A percentile compares a stretch with the other conserved stretches of the same genome.
Conservation (phyloP, 345 rosid genomes). For the Chamaenerion angustifolium region DNA sequence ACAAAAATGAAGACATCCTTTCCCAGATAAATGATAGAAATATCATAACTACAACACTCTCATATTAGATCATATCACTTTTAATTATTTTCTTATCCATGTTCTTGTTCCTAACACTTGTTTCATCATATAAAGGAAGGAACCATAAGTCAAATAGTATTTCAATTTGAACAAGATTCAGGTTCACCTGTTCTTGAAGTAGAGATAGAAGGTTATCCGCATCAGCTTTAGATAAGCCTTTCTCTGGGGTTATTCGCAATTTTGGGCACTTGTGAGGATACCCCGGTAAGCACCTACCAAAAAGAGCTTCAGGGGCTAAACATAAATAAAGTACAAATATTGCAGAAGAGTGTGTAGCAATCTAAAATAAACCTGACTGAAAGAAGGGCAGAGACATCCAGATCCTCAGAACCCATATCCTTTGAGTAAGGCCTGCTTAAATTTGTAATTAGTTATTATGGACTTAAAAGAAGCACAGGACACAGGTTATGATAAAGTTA, state of each 20-base stretch:
- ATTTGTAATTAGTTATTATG: not conserved
- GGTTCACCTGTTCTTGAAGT: slow-evolving; percentile 66
- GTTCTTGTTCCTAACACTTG: not conserved
- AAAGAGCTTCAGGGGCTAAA: not conserved
- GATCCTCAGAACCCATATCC: slow-evolving; percentile 81
- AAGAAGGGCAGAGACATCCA: slow-evolving; percentile 69
- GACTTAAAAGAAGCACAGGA: not conserved
- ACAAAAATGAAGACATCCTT: too few species aligned
- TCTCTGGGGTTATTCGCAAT: slow-evolving; percentile 67
- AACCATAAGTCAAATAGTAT: slow-evolving; percentile 7
- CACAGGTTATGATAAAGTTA: not conserved
- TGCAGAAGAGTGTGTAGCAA: not conserved
- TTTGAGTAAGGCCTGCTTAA: slow-evolving; percentile 80
- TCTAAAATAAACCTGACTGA: slow-evolving; percentile 44
- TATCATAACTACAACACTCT: too few species aligned
- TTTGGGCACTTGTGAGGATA: slow-evolving; percentile 91
- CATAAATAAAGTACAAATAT: not conserved
- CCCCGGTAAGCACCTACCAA: slow-evolving; percentile 76
- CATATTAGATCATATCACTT: too few species aligned
- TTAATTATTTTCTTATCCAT: too few species aligned
- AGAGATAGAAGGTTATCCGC: slow-evolving; percentile 67
- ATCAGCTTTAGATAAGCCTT: slow-evolving; percentile 56
- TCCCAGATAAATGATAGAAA: too few species aligned
- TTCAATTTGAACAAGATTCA: not conserved
- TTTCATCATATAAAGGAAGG: not conserved